phyloP scores from a whole-genome alignment of 2,329 filamentous ascomycete species.

The Fusarium gaditjirri region DNA sequence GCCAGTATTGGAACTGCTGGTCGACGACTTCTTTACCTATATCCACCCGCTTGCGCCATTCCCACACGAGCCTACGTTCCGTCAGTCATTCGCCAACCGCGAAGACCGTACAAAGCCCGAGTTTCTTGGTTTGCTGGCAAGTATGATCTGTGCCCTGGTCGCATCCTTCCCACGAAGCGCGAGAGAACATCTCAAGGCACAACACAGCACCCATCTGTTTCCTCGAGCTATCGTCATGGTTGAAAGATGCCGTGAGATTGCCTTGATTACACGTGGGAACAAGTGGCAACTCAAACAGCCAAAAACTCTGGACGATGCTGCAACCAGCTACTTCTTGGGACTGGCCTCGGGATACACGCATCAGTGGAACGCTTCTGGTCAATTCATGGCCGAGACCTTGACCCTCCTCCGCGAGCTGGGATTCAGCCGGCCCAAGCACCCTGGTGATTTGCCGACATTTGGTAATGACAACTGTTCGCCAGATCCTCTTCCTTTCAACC shows the following conservation, averaged over 20 bases:
- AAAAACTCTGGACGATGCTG: constrained; percentile 65
- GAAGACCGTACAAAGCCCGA: constrained; percentile 73
- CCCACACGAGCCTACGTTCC: constrained; percentile 81
- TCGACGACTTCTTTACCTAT: constrained; percentile 87
- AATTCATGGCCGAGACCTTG: constrained; percentile 79
- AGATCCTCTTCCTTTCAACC: constrained; percentile 66
- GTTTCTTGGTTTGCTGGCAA: constrained; percentile 77
- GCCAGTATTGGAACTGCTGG: constrained; percentile 72
- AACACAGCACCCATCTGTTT: constrained; percentile 72
- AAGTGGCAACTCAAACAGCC: constrained; percentile 60
- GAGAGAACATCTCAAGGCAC: constrained; percentile 72
- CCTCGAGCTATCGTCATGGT: constrained; percentile 76
- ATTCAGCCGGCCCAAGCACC: constrained; percentile 66
- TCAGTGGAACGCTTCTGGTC: constrained; percentile 72
- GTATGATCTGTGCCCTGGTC: constrained; percentile 79
- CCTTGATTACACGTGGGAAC: constrained; percentile 72
- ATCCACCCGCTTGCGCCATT: constrained; percentile 82
- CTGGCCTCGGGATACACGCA: constrained; percentile 74
- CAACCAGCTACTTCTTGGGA: constrained; percentile 80
- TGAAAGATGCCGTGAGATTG: constrained; percentile 76
- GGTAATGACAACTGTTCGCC: constrained; percentile 53
- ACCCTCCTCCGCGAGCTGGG: constrained; percentile 75
- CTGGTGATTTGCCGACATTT: constrained; percentile 53
- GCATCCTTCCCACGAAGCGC: constrained; percentile 80
- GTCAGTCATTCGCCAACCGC: constrained; percentile 72